phyloP scores from a whole-genome alignment of 305 asterid species.

The Fraxinus ornus region DNA sequence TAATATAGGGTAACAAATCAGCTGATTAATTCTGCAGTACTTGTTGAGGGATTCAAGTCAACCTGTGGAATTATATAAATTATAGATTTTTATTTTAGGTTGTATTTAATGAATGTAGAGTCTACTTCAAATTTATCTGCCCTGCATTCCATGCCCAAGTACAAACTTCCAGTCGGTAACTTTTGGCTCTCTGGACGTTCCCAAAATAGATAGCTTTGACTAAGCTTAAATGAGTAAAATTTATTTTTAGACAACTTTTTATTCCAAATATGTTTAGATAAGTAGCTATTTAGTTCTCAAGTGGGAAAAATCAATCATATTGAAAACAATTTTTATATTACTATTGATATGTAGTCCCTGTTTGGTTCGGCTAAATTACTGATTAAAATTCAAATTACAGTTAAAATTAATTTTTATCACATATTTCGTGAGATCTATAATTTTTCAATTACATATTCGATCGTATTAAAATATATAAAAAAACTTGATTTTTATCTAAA shows the following conservation, averaged over 20 bases:
- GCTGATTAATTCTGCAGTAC: background rate
- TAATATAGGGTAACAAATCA: conserved; percentile 1
- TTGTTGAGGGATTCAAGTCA: background rate
- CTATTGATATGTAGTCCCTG: background rate
- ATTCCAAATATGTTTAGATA: background rate
- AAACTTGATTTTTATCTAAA: background rate
- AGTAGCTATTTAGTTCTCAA: background rate
- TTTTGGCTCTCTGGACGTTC: background rate
- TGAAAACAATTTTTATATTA: background rate
- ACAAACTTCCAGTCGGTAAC: background rate
- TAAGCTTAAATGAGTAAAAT: background rate
- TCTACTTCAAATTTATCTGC: background rate
- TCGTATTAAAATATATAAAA: background rate
- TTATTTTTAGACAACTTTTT: background rate
- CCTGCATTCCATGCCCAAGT: background rate
- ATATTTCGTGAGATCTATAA: background rate
- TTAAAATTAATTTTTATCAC: background rate
- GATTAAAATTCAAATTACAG: background rate
- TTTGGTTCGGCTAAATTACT: background rate
- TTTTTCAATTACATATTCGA: background rate
- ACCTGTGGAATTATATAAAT: background rate
- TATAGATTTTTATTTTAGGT: background rate
- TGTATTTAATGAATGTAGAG: background rate
- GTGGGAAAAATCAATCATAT: background rate
- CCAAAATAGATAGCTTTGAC: background rate